Conservation (phyloP, 345 rosid species). For the Corchorus olitorius region DNA sequence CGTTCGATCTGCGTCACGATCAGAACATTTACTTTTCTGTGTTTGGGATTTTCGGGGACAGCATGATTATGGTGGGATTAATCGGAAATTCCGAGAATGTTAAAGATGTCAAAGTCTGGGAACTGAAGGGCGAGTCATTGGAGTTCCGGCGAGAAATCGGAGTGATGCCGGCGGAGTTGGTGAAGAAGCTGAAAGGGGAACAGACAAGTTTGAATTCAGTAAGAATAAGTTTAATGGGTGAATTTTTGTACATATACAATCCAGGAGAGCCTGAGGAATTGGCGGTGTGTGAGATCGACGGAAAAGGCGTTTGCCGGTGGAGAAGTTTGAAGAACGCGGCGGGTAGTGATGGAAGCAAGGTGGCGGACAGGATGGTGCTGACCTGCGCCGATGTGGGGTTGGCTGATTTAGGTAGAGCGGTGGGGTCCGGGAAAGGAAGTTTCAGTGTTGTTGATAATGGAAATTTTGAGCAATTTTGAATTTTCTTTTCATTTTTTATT, state of each 20-base stretch:
- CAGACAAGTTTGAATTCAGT: constrained; percentile 31
- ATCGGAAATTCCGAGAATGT: constrained; percentile 33
- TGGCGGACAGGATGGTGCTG: constrained; percentile 33
- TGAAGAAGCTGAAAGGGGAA: constrained; percentile 41
- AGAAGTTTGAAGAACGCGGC: constrained; percentile 33
- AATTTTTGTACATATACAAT: constrained; percentile 38
- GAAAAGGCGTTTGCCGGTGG: constrained; percentile 42
- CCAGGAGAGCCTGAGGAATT: constrained; percentile 31
- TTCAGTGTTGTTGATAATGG: constrained; percentile 15
- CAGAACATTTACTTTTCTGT: constrained; percentile 27
- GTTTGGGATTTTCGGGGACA: constrained; percentile 36
- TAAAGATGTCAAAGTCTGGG: constrained; percentile 56
- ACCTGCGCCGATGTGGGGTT: constrained; percentile 53
- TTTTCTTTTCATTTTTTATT: no score
- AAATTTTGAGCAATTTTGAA: no score
- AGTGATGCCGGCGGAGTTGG: constrained; percentile 48
- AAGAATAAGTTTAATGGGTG: constrained; percentile 36
- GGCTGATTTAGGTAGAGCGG: constrained; percentile 50
- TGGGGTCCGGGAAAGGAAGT: constrained; percentile 13
- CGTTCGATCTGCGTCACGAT: constrained; percentile 41
- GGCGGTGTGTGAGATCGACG: constrained; percentile 49
- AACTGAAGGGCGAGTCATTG: constrained; percentile 31
- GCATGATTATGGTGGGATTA: constrained; percentile 54
- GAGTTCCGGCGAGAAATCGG: constrained; percentile 42
- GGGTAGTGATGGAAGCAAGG: constrained; percentile 20